A percentile compares a stretch with the other conserved stretches of the same genome.
These are phyloP conservation scores for Amanita polypyramis DNA, from an alignment of 768 basidiomycete genomes.

Conservation along the genomic window DNA sequence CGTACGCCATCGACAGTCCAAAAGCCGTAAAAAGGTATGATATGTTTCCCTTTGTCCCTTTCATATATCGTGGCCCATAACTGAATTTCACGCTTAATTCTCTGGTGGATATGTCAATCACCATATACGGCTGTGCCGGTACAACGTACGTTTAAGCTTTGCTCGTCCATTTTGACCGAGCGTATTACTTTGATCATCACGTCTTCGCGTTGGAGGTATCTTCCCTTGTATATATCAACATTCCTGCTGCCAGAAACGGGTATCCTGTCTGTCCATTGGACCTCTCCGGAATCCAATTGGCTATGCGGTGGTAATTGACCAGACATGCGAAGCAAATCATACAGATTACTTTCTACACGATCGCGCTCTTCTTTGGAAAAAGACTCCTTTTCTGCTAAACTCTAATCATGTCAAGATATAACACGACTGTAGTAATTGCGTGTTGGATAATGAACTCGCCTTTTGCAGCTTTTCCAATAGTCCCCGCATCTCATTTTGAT, in stretches of 20 bases:
- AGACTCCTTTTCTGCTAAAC: conserved; percentile 23
- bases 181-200: conserved; percentile 7
- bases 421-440: neutral
- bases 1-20: conserved; percentile 1
- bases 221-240: conserved; percentile 46
- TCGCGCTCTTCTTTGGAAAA: conserved; percentile 25
- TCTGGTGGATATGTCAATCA: neutral
- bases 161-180: conserved; percentile 1
- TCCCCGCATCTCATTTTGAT: conserved; percentile 21
- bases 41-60: conserved; percentile 3
- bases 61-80: conserved; percentile 4
- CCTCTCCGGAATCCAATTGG: conserved; percentile 42
- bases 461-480: conserved; percentile 44
- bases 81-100: conserved; percentile 3
- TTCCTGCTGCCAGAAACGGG: conserved; percentile 39
- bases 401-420: conserved; percentile 12
- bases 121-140: neutral
- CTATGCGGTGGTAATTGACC: conserved; percentile 38
- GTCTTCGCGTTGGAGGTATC: conserved; percentile 3
- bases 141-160: neutral
- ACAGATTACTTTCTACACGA: conserved; percentile 39
- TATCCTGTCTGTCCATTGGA: conserved; percentile 33
- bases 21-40: conserved; percentile 6
- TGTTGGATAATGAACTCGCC: conserved; percentile 17
- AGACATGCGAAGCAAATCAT: conserved; percentile 35